Percentiles rank a stretch among this genome's conserved stretches.
phyloP scores from a whole-genome alignment of 2,329 filamentous ascomycete genomes.

The Fusarium gaditjirri region DNA sequence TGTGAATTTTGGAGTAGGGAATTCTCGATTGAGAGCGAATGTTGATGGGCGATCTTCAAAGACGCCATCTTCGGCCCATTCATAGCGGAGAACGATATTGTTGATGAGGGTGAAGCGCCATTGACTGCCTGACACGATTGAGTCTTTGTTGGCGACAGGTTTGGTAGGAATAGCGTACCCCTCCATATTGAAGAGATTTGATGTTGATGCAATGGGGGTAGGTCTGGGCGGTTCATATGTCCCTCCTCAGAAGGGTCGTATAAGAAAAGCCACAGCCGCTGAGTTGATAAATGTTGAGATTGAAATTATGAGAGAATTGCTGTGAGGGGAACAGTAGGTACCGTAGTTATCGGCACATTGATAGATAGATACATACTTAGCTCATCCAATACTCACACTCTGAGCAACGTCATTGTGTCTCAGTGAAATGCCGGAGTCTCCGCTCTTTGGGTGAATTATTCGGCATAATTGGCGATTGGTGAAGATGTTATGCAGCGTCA shows the following conservation, averaged over 20 bases:
- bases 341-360: not conserved
- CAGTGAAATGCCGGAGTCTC: constrained; percentile 19
- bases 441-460: constrained; percentile 32
- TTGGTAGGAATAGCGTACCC: constrained; percentile 33
- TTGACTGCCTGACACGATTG: constrained; percentile 42
- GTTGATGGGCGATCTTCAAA: constrained; percentile 73
- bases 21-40: constrained; percentile 65
- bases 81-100: constrained; percentile 67
- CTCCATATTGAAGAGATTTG: constrained; percentile 25
- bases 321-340: constrained; percentile 16
- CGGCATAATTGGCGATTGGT: constrained; percentile 25
- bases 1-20: constrained; percentile 57
- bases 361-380: not conserved
- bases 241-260: not conserved
- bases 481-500: constrained; percentile 2
- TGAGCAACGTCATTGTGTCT: constrained; percentile 24
- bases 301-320: constrained; percentile 6
- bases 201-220: not conserved
- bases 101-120: constrained; percentile 71
- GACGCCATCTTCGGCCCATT: constrained; percentile 67
- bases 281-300: not conserved
- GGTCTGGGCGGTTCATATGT: not conserved
- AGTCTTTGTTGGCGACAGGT: constrained; percentile 28
- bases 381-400: not conserved
- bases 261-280: not conserved